phyloP scores from a whole-genome alignment of 2,329 filamentous ascomycete species.

The Trichoderma oligosporum region DNA sequence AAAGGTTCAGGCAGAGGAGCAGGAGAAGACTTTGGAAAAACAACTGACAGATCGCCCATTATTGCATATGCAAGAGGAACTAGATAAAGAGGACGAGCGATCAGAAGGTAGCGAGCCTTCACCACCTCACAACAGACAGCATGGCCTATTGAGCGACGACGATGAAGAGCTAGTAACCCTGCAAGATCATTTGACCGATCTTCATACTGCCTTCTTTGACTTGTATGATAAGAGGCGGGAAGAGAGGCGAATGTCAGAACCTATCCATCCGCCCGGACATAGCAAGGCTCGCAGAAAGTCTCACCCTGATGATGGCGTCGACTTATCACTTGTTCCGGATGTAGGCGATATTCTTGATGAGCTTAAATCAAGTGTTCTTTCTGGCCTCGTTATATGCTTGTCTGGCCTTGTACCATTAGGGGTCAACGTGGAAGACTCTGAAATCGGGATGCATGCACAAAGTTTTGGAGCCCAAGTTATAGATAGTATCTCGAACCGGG shows the following conservation, averaged over 20 bases:
- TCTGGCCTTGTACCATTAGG: constrained; percentile 86
- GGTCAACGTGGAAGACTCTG: constrained; percentile 72
- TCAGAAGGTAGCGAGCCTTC: constrained; percentile 28
- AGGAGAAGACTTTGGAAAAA: constrained; percentile 81
- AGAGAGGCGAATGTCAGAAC: constrained; percentile 34
- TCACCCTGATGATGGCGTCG: constrained; percentile 41
- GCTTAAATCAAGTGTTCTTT: constrained; percentile 74
- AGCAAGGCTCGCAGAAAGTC: constrained; percentile 31
- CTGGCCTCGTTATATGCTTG: constrained; percentile 74
- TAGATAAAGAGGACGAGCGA: constrained; percentile 70
- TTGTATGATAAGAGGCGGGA: constrained; percentile 64
- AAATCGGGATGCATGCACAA: constrained; percentile 81
- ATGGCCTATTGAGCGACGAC: constrained; percentile 81
- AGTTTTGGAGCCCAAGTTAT: constrained; percentile 73
- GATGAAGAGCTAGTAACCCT: constrained; percentile 78
- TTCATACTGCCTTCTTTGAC: constrained; percentile 79
- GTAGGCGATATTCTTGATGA: constrained; percentile 78
- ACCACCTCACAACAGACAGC: constrained; percentile 54
- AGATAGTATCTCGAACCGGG: constrained; percentile 54
- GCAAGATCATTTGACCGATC: constrained; percentile 66
- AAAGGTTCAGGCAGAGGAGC: constrained; percentile 74
- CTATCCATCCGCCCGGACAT: constrained; percentile 35
- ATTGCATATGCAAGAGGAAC: constrained; percentile 84
- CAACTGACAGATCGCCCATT: constrained; percentile 86
- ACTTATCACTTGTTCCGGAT: constrained; percentile 65